Evolutionary conservation across 2,329 filamentous ascomycete species (phyloP), one percentile per base, ranked within the genome.

Genomic region (Aspergillus brunneoviolaceus): DNA sequence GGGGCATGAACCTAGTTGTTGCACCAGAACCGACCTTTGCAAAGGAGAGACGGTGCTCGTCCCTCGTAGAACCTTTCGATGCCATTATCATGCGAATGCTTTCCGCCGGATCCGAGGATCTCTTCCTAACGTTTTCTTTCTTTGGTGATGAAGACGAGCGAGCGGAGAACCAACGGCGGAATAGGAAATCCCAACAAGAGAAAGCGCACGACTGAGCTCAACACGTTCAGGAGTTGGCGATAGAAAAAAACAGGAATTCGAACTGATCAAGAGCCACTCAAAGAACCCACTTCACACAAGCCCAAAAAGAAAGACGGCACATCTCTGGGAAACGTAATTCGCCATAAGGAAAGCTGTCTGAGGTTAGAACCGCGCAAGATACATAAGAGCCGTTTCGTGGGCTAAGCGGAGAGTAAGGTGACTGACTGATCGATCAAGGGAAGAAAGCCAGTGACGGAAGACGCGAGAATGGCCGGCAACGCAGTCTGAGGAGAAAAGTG

Each of bases 1-100:
- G 7, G 27, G 19, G n/a, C 33, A 19, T 16, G 27, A 19, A 12
- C 5, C 39, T 33, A 19, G 33, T 52, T 10, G 9, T 29, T 33
- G 42, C 47, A 16, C 31, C n/a, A 23, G 33, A 33, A 69, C 81
- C 60, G 79, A 91, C 89, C 84, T 90, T 92, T 77, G 89, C 89
- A 81, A 92, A 92, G 49, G 89, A 91, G 68, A 88, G 84, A 76
- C 70, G 69, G 56, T 67, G 61, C 42, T 70, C 68, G 65, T 67
- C 70, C 58, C 63, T 59, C 39, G 68, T 64, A 56, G 69, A 66
- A 59, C 64, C 66, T 55, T 74, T 67, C 29, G 74, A 72, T 64
- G 69, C 66, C 74, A 77, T 77, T 57, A 60, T 67, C 51, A 55
- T 57, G 45, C 33, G 50, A 59, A 60, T 54, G 49, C 61, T 62